Evolutionary conservation across 2,329 filamentous ascomycete genomes (phyloP), one percentile per base, ranked within the genome.

Genomic region (Tolypocladium sp.): DNA sequence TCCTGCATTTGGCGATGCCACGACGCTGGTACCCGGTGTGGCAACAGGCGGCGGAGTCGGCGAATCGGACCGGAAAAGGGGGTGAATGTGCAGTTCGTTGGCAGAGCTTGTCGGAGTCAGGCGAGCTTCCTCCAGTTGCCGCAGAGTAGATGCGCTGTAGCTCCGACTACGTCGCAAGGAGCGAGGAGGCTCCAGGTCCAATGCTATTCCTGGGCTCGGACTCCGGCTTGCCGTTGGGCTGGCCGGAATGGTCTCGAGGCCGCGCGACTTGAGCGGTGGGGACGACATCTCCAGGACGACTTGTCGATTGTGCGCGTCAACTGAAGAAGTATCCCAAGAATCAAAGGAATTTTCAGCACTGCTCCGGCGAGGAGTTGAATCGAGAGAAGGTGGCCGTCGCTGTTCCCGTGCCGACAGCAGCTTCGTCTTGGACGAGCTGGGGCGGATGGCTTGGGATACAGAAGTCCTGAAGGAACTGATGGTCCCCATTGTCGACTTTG

Each of bases 21-120:
- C 77, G 55, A 92, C 87, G 20, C 87, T 79, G 0, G 89, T 92
- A 0, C 88, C 87, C 0, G 87, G 85, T 0, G 87, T 89, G 1
- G 82, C 79, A 7, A 83, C 73, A 0, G 88, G 83, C 1, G 88
- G 85, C 9, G 88, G 87, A 1, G 78, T 81, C 0, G 87, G 87
- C 46, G 85, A 89, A 68, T 90, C 87, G 7, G 86, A 86, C 60
- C 89, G 81, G 76, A 92, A 92, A 3, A 92, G 79, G 10, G 89
- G 89, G 70, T 92, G 89, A 53, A 92, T 91, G 67, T 91, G 84
- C 4, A 85, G 79, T 69, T 92, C 87, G 66, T 79, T 75, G 63
- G 74, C 62, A 15, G 66, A 68, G 68, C 60, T 67, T 10, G 60
- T 63, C 22, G 64, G 57, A 17, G 66, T 64, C 33, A 61, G 54